Base-by-base conservation (phyloP, 164 flowering plant genomes). In the Santalum album region DNA sequence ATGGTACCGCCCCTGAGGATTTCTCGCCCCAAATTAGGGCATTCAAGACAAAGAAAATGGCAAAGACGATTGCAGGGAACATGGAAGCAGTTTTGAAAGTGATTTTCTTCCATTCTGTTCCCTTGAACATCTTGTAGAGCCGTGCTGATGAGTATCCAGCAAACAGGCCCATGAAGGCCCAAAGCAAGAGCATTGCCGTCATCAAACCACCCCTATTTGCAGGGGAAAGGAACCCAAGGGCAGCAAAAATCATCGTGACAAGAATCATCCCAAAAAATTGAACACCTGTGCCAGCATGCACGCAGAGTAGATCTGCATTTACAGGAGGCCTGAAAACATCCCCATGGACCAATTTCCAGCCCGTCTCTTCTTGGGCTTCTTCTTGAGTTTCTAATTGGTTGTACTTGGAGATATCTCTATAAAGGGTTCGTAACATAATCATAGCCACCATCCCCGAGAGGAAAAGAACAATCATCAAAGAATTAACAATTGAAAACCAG, bases 351-450 rank as follows among this genome's bases (percentile, higher is more conserved):
- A 89, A 67, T 61, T 89, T 89, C 97, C 95, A 86, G 19, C 96
- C 96, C 0, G 94, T 88, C 71, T 88, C 96, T 71, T 87, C 96
- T 60, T 84, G 96, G 35, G 90, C 87, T 75, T 88, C 97, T 68
- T 90, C 97, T 61, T 82, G 97, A 39, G 88, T 90, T 69, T 90
- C 97, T 18, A 87, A 60, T 66, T 90, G 86, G 71, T 90, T 84
- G 72, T 87, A 87, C 64, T 78, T 83, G 51, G 95, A 84, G 49
- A 90, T 90, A 66, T 88, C 96, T 12, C 91, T 83, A 68, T 88
- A 88, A 20, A 87, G 82, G 5, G 94, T 88, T 26, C 94, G 76
- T 63, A 88, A 43, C 94, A 88, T 85, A 44, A 85, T 84, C 91
- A 87, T 85, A 40, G 96, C 96, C 58, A 87, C 90, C 91, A 87